Conservation (phyloP, 495 filamentous ascomycete species). For the Penicillium desertorum region DNA sequence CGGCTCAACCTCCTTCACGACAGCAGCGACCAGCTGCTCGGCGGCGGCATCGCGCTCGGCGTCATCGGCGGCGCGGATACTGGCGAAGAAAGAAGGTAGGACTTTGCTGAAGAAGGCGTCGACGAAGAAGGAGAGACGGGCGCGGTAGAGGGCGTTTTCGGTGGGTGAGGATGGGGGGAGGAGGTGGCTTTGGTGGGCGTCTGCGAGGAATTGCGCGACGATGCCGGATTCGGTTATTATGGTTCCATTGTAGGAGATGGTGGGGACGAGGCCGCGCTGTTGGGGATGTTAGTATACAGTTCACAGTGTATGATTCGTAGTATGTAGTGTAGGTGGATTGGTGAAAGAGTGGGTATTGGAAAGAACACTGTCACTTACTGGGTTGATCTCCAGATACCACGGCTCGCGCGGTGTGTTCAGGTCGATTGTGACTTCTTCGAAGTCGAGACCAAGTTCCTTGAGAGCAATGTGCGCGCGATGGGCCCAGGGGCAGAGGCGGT, state of each 20-base stretch:
- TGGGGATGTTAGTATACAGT: constrained; percentile 10
- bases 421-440: constrained; percentile 79
- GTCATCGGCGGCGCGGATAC: constrained; percentile 39
- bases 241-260: constrained; percentile 64
- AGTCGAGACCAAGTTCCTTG: constrained; percentile 67
- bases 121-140: constrained; percentile 71
- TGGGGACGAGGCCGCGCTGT: constrained; percentile 73
- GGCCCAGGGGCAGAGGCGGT: constrained; percentile 75
- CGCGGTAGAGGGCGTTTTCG: constrained; percentile 58
- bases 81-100: constrained; percentile 41
- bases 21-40: constrained; percentile 44
- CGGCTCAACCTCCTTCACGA: constrained; percentile 75
- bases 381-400: constrained; percentile 87
- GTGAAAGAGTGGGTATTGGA: background rate
- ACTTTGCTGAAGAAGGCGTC: constrained; percentile 72
- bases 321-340: background rate
- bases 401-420: constrained; percentile 67
- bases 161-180: constrained; percentile 37
- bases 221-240: constrained; percentile 76
- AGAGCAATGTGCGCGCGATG: constrained; percentile 80
- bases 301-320: background rate
- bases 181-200: constrained; percentile 52
- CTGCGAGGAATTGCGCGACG: constrained; percentile 73
- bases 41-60: constrained; percentile 40
- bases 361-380: constrained; percentile 42